Evolutionary conservation across 2,329 filamentous ascomycete species (phyloP), one percentile per base, ranked within the genome.

Genomic region (Thielaviopsis ethacetica): DNA sequence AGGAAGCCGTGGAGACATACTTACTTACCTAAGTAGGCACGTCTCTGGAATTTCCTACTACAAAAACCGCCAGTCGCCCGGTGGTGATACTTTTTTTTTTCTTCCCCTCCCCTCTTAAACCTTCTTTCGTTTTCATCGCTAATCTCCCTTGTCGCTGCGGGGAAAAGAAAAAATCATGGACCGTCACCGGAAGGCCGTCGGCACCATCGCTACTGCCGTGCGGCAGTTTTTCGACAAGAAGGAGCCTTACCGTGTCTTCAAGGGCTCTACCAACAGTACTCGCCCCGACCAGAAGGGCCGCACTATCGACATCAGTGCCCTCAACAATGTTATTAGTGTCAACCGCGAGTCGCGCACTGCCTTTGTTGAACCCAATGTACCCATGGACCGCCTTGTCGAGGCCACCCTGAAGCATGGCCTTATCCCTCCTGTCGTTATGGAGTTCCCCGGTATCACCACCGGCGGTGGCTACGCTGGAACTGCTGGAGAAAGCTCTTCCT

Each of bases 191-290:
- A 69, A 74, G 57, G 70, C 75, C 57, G 75, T 81, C 57, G 66
- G 69, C 61, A 69, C 71, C 41, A 76, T 80, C 62, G 72, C 78
- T 52, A 63, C 71, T 26, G 69, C 75, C 5, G 75, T 79, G 55
- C 72, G 73, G 61, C 65, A 70, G 66, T 75, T 75, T 68, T 79
- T 75, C 67, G 70, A 73, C 61, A 68, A 71, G 54, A 68, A 70
- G 54, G 71, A 75, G 66, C 79, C 84, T 22, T 91, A 86, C 73
- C 81, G 86, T 63, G 88, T 91, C 72, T 83, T 78, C 68, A 86
- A 90, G 73, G 86, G 86, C 65, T 84, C 82, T 49, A 89, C 86
- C 57, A 90, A 90, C 73, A 85, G 80, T 67, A 90, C 86, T 53
- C 81, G 78, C 5, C 77, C 77, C 5, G 53, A 38, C n/a, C 62